Evolutionary conservation across 306 rosid genomes (phyloP).

Genomic region (Quercus rubra): DNA sequence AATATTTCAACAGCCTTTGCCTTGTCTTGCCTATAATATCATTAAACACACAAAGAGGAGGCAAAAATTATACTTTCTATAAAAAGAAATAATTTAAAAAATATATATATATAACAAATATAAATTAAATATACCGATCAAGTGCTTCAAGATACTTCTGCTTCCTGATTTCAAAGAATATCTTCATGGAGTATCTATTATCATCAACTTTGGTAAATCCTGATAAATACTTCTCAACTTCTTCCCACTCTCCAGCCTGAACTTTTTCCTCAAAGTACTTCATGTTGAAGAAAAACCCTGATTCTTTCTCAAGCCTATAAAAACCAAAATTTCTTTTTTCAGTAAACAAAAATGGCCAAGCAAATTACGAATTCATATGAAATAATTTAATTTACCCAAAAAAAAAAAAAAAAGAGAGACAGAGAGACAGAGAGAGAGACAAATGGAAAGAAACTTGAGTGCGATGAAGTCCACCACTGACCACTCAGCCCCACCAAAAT

Average conservation of each 20-base stretch:
- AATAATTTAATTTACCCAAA: background rate
- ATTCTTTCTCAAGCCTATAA: conserved; percentile 81
- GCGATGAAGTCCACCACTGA: background rate
- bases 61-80: conserved; percentile 11
- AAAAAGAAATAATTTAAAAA: background rate
- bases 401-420: background rate
- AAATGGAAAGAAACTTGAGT: background rate
- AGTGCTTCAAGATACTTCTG: conserved; percentile 95
- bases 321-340: background rate
- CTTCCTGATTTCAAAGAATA: conserved; percentile 85
- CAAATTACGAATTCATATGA: background rate
- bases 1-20: conserved; percentile 74
- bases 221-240: conserved; percentile 77
- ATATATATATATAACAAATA: conserved; percentile 10
- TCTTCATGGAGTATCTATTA: conserved; percentile 87
- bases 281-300: conserved; percentile 87
- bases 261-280: conserved; percentile 89
- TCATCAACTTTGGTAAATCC: conserved; percentile 89
- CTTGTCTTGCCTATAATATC: conserved; percentile 59
- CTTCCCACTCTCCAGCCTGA: conserved; percentile 91
- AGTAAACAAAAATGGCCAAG: background rate
- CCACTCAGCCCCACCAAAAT: background rate
- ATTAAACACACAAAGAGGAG: conserved; percentile 9
- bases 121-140: conserved; percentile 56
- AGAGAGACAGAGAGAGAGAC: background rate